These are phyloP conservation scores for Nemania diffusa DNA, from an alignment of 2,329 filamentous ascomycete species.

Conservation along the genomic window DNA sequence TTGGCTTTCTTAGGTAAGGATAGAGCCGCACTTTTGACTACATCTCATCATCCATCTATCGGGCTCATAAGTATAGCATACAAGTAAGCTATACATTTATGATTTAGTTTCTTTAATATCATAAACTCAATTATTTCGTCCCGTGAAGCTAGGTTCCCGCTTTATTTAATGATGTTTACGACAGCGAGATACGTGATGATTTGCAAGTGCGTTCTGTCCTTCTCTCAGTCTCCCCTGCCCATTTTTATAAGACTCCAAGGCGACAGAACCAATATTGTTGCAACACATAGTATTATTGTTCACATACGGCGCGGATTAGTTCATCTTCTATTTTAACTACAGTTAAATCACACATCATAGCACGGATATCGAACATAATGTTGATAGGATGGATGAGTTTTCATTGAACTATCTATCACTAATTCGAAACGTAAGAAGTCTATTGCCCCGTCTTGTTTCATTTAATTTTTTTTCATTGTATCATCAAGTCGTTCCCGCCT, in stretches of 20 bases:
- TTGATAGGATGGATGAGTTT: constrained; percentile 27
- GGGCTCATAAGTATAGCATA: background rate
- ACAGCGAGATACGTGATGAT: background rate
- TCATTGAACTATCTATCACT: constrained; percentile 34
- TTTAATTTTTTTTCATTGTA: constrained; percentile 20
- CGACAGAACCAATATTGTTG: background rate
- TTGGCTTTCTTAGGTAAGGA: constrained; percentile 30
- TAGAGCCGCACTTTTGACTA: constrained; percentile 34
- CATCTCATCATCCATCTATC: constrained; percentile 8
- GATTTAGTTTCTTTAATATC: background rate
- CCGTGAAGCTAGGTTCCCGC: background rate
- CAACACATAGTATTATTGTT: background rate
- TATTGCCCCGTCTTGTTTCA: constrained; percentile 28
- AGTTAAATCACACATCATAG: background rate
- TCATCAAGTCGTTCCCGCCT: constrained; percentile 23
- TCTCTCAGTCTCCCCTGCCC: background rate
- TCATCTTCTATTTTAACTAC: background rate
- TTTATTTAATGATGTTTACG: background rate
- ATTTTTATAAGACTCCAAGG: background rate
- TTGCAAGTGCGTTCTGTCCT: background rate
- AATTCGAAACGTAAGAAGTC: constrained; percentile 30
- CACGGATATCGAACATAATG: background rate
- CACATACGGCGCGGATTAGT: background rate
- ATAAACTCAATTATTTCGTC: background rate
- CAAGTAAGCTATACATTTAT: background rate